Conservation (phyloP, 225 moss, liverwort and hornwort species). For the Polytrichum commune region DNA sequence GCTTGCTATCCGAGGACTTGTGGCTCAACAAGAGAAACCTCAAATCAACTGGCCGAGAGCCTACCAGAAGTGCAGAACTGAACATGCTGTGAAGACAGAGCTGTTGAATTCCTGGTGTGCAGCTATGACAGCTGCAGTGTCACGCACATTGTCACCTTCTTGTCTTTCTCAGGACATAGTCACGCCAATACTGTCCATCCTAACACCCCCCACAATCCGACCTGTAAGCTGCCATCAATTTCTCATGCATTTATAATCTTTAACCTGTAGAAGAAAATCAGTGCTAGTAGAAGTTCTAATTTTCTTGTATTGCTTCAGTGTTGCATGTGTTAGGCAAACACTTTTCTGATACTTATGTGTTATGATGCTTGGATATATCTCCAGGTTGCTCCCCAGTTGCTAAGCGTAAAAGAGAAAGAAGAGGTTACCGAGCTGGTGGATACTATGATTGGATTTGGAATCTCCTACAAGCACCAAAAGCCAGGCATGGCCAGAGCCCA, state of each 20-base stretch:
- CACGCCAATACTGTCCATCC: conserved; percentile 46
- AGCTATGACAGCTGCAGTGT: conserved; percentile 41
- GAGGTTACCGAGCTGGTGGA: conserved; percentile 52
- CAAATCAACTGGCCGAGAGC: conserved; percentile 53
- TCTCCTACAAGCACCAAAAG: conserved; percentile 55
- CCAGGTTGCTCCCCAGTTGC: conserved; percentile 54
- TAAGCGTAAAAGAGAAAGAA: conserved; percentile 49
- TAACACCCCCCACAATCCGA: conserved; percentile 52
- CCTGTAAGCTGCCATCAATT: conserved; percentile 29
- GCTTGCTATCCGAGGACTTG: conserved; percentile 55
- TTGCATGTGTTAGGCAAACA: not conserved
- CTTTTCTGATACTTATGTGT: not conserved
- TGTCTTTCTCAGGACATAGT: conserved; percentile 49
- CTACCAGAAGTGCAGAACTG: conserved; percentile 42
- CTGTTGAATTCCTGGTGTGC: conserved; percentile 59
- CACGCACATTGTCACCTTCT: conserved; percentile 46
- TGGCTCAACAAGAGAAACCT: conserved; percentile 59
- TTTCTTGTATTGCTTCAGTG: not conserved
- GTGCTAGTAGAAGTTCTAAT: no score
- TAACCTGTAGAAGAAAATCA: no score
- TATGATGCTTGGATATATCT: conserved; percentile 8
- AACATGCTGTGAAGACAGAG: conserved; percentile 45
- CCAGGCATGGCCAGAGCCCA: conserved; percentile 26
- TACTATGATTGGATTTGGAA: conserved; percentile 55
- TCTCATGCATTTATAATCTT: not conserved